Conservation (phyloP, 2,329 filamentous ascomycete species). For the Whalleya microplaca region DNA sequence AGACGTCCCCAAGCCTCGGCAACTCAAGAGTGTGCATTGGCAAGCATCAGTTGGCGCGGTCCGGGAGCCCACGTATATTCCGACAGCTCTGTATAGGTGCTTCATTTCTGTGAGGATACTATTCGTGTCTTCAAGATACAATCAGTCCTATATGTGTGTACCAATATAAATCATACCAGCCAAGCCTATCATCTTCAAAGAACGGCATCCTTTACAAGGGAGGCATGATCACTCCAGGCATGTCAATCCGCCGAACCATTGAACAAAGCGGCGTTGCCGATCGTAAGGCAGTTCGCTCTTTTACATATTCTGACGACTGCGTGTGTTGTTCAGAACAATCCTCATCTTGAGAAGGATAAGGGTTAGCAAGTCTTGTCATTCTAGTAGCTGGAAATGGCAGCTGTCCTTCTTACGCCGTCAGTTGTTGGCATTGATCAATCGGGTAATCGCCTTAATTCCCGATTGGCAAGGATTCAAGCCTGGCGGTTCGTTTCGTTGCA, state of each 20-base stretch:
- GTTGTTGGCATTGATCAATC: slow-evolving; percentile 4
- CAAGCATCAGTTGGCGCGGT: too few relatives aligned
- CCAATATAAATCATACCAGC: too few relatives aligned
- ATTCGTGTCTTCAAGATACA: too few relatives aligned
- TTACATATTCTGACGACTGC: background rate
- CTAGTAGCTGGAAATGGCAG: background rate
- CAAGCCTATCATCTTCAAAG: too few relatives aligned
- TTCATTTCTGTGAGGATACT: too few relatives aligned
- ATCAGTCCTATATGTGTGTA: too few relatives aligned
- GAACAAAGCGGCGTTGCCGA: background rate
- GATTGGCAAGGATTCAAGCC: slow-evolving; percentile 11
- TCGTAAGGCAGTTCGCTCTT: background rate
- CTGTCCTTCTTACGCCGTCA: background rate
- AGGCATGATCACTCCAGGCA: background rate
- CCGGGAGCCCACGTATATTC: too few relatives aligned
- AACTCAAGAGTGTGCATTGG: background rate
- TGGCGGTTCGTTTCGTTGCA: background rate
- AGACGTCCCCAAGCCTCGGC: background rate
- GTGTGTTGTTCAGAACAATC: background rate
- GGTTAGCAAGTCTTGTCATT: too few relatives aligned
- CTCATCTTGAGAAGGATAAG: background rate
- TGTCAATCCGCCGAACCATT: background rate
- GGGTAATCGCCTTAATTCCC: slow-evolving; percentile 11
- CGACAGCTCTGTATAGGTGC: too few relatives aligned
- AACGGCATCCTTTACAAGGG: background rate